Evolutionary conservation across 139 green algal species (phyloP), one percentile per base, ranked within the genome.

Genomic region (Chlamydomonas applanata): DNA sequence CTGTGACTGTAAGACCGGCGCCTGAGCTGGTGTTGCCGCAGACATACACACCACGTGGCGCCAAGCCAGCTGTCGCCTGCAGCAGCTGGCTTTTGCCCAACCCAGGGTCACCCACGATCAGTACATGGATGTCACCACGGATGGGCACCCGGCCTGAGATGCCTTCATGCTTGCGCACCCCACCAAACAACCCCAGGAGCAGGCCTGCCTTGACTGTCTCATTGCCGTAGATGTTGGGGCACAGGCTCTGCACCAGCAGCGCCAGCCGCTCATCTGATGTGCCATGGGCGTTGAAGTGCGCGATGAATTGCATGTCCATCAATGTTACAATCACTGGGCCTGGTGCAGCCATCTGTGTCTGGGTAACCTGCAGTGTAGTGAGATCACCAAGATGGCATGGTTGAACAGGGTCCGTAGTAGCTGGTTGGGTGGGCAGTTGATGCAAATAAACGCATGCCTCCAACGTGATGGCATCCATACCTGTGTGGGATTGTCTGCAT

Each of bases 51-150:
- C 93, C 91, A 1, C 91, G 85, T 0, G 93, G 95, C 20, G 95
- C 84, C 0, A 86, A 85, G 36, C 73, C 67, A 67, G 91, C 82
- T 27, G 83, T 83, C 35, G 94, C 91, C 87, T 95, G 85, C 70
- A 97, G 89, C 83, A 97, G 82, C 82, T 97, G 91, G 80, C 85
- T 95, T 77, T 97, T 97, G 62, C 92, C 91, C 59, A 97, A 83
- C 17, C 94, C 92, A 0, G 94, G 91, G 76, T 97, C 93, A 0
- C 93, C 94, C 45, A 96, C 89, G 17, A 98, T 16, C 61, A 98
- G 78, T 57, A 93, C 68, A 75, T 98, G 92, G 46, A 97, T 87
- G 82, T 97, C 90, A 0, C 91, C 91, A 4, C 93, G 90, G 13
- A 92, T 75, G 1, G 92, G 79, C 32, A 86, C 76, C 2, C 65